Conservation (phyloP, 225 moss, liverwort and hornwort genomes). For the Physcomitrellopsis africana region DNA sequence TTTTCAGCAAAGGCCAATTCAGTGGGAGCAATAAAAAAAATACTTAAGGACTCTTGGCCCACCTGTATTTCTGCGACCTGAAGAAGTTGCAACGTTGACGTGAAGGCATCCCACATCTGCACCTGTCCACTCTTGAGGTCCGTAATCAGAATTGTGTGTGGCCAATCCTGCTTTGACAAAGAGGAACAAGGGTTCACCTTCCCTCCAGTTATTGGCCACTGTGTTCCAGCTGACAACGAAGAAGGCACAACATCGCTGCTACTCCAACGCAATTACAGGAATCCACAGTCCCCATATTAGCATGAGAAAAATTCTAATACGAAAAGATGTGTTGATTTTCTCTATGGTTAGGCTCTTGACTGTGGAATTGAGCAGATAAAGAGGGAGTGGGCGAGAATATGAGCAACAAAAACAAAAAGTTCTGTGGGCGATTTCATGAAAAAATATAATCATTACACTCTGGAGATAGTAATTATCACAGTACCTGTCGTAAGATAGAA, state of each 20-base stretch:
- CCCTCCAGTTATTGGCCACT: conserved; percentile 71
- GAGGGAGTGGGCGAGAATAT: no score
- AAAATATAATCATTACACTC: neutral
- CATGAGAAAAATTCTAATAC: neutral
- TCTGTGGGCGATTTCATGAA: neutral
- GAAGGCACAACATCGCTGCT: conserved; percentile 26
- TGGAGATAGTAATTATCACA: neutral
- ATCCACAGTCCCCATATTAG: neutral
- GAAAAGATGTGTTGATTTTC: no score
- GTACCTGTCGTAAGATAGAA: conserved; percentile 17
- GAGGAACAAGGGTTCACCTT: conserved; percentile 26
- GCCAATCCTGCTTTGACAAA: conserved; percentile 3
- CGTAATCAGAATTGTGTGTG: conserved; percentile 43
- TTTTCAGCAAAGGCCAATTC: no score
- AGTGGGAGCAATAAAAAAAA: neutral
- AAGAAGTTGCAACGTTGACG: conserved; percentile 25
- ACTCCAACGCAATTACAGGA: conserved; percentile 37
- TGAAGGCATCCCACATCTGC: conserved; percentile 60
- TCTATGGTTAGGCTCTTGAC: no score
- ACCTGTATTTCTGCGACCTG: conserved; percentile 4
- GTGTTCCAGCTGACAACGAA: conserved; percentile 57
- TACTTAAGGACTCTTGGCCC: neutral
- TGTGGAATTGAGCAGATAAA: no score
- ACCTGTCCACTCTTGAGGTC: conserved; percentile 57
- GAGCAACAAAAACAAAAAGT: no score